Base-by-base conservation (phyloP, 2,329 filamentous ascomycete species). In the Helicocarpus griseus region DNA sequence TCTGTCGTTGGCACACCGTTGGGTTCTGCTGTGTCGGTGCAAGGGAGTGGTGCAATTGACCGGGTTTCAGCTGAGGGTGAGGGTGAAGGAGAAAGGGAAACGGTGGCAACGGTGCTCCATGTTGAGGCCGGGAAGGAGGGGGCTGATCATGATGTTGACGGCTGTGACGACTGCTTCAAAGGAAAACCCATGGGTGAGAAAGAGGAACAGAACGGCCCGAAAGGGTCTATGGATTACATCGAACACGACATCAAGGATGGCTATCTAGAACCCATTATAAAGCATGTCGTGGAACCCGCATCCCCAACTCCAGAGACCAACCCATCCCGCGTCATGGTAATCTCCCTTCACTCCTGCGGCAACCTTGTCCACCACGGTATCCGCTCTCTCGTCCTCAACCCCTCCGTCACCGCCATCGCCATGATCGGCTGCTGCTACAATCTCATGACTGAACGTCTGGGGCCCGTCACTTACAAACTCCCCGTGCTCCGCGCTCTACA, bases 391-490 rank as follows among this genome's bases (percentile, higher is more conserved):
- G 71, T 90, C 1, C 72, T 94, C 52, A 97, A 96, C 64, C 85
- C 86, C 0, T 80, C 83, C 4, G 90, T 97, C 51, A 81, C 82
- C 29, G 89, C 89, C n/a, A 85, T 97, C 21, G 91, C 91, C 53
- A 90, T 98, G 65, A 89, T 98, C 54, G 93, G 93, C 44, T 98
- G 93, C 74, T 98, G 93, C 76, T 97, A 98, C 76, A 98, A 98
- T 62, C 81, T 97, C 5, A 74, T 97, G 59, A 96, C 91, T 0
- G 93, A 97, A 69, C 83, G 87, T 52, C 79, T 96, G 11, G 87
- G 88, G 0, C 87, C 89, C 1, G 86, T 89, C 17, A 89, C 88
- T 0, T 91, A 87, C 74, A 95, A 96, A 67, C 77, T 88, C 19
- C 85, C 89, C 1, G 80, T 82, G 46, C 77, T 91, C 33, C 84